Conservation (phyloP, 169 alveolate genomes). For the Cryptosporidium ubiquitum region DNA sequence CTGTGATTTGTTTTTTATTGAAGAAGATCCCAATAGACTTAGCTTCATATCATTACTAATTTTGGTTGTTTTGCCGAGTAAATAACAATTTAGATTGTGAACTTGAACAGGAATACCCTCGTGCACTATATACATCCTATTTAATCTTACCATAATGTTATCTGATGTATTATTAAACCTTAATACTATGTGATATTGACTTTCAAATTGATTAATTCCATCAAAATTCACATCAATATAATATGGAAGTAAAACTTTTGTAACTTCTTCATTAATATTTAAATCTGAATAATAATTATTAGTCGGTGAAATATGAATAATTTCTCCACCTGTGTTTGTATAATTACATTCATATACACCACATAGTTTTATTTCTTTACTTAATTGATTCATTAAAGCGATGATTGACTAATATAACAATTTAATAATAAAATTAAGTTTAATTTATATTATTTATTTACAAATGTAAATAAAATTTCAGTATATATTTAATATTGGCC, state of each 20-base stretch:
- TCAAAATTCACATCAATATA: slow-evolving; percentile 57
- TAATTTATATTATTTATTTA: slow-evolving; percentile 2
- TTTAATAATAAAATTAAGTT: not conserved
- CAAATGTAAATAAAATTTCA: not conserved
- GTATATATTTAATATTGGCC: not conserved
- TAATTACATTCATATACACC: slow-evolving; percentile 66
- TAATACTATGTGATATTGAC: slow-evolving; percentile 46
- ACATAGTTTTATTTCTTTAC: slow-evolving; percentile 39
- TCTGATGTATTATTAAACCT: slow-evolving; percentile 64
- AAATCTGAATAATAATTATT: slow-evolving; percentile 15
- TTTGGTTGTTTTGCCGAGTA: slow-evolving; percentile 38
- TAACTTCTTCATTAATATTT: not conserved
- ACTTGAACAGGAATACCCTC: slow-evolving; percentile 70
- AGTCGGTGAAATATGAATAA: slow-evolving; percentile 50
- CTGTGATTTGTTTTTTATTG: slow-evolving; percentile 19
- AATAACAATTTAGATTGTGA: slow-evolving; percentile 45
- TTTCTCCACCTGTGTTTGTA: slow-evolving; percentile 51
- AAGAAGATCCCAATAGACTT: slow-evolving; percentile 59
- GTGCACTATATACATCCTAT: slow-evolving; percentile 52
- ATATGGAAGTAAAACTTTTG: slow-evolving; percentile 30
- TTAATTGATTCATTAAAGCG: slow-evolving; percentile 29
- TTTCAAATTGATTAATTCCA: slow-evolving; percentile 68
- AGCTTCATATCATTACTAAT: slow-evolving; percentile 5
- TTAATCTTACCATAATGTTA: slow-evolving; percentile 20
- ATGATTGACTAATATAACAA: not conserved